Percentiles rank a stretch among this genome's conserved stretches.
phyloP scores from a whole-genome alignment of 352 stramenopile genomes.

The Saprolegnia diclina region DNA sequence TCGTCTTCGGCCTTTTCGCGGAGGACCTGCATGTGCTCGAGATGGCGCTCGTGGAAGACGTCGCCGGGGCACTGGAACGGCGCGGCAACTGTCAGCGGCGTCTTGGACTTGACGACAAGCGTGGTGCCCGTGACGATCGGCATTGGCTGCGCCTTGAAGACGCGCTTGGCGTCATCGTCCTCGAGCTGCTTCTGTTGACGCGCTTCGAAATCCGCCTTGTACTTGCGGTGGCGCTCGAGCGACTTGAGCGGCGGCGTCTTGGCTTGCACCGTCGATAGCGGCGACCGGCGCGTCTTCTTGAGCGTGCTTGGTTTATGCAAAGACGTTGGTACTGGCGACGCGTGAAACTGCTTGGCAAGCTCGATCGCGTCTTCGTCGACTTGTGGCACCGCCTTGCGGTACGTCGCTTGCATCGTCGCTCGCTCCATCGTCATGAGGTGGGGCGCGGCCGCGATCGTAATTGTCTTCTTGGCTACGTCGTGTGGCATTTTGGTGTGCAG shows the following conservation, averaged over 20 bases:
- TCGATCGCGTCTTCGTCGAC: conserved; percentile 19
- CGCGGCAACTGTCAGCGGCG: conserved; percentile 2
- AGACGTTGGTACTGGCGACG: background rate
- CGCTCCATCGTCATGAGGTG: background rate
- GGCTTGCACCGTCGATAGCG: background rate
- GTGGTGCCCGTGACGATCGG: background rate
- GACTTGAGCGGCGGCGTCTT: conserved; percentile 5
- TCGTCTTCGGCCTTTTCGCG: background rate
- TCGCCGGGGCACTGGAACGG: conserved; percentile 22
- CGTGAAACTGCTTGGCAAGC: conserved; percentile 21
- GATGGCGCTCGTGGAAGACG: conserved; percentile 8
- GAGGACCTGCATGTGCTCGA: background rate
- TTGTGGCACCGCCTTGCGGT: background rate
- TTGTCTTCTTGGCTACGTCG: background rate
- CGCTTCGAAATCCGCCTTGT: background rate
- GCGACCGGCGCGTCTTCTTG: background rate
- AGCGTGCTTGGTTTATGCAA: background rate
- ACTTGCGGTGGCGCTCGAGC: conserved; percentile 8
- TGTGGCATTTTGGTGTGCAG: background rate
- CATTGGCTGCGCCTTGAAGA: conserved; percentile 20
- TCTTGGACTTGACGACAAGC: background rate
- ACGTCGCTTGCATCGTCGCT: background rate
- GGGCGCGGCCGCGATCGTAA: background rate
- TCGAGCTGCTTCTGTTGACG: background rate
- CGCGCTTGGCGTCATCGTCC: background rate